Conservation (phyloP, 306 rosid species). For the Astragalus glycyphyllos region DNA sequence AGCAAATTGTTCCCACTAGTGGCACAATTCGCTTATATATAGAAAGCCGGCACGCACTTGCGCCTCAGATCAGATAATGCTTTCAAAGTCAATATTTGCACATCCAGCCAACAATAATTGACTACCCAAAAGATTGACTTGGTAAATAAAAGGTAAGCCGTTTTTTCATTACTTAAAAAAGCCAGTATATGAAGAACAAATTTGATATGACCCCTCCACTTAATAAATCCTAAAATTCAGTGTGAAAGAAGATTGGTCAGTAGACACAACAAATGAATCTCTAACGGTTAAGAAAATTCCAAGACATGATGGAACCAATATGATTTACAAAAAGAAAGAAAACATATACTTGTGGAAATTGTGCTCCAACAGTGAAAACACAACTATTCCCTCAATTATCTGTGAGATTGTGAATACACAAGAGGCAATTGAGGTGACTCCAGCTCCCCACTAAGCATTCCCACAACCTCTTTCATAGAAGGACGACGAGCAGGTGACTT, state of each 20-base stretch:
- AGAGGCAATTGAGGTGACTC: constrained; percentile 63
- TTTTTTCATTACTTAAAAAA: constrained; percentile 31
- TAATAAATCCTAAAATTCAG: constrained; percentile 50
- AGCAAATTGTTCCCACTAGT: too few species aligned
- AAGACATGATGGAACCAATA: constrained; percentile 9
- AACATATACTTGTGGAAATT: not conserved
- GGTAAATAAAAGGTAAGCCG: constrained; percentile 37
- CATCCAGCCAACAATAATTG: constrained; percentile 33
- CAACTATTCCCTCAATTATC: not conserved
- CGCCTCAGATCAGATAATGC: constrained; percentile 12
- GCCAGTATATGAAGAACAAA: constrained; percentile 6
- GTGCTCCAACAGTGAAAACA: not conserved
- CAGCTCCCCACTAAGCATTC: constrained; percentile 67
- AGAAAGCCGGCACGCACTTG: not conserved
- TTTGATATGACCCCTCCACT: constrained; percentile 10
- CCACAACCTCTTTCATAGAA: constrained; percentile 77
- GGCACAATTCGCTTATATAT: too few species aligned
- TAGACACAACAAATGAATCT: constrained; percentile 29
- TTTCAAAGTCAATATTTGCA: constrained; percentile 42
- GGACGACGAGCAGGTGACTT: constrained; percentile 78
- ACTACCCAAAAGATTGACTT: constrained; percentile 29
- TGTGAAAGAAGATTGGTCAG: constrained; percentile 35
- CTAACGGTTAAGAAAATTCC: constrained; percentile 28
- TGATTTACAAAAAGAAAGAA: not conserved
- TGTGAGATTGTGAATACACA: constrained; percentile 60